Percentiles rank a stretch among this genome's conserved stretches.
Conservation (phyloP, 108 stramenopile species). For the Skeletonema marinoi region DNA sequence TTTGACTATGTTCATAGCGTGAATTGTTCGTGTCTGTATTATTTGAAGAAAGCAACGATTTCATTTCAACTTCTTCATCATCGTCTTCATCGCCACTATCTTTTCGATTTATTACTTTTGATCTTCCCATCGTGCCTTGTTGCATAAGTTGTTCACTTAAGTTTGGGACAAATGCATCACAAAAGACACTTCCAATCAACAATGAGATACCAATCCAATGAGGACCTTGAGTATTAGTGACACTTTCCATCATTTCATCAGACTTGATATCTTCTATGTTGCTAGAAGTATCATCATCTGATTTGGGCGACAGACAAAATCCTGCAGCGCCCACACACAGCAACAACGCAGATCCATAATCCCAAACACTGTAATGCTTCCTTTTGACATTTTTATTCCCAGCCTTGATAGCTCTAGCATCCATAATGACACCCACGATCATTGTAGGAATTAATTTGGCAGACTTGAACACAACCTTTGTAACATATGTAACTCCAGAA, state of each 20-base stretch:
- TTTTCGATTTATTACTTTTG: neutral
- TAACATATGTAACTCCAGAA: constrained; percentile 59
- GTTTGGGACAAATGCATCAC: constrained; percentile 76
- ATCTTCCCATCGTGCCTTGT: constrained; percentile 8
- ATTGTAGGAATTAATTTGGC: constrained; percentile 76
- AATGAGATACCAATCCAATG: constrained; percentile 53
- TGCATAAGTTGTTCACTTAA: constrained; percentile 64
- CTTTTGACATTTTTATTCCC: constrained; percentile 33
- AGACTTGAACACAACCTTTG: constrained; percentile 76
- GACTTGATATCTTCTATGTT: constrained; percentile 2
- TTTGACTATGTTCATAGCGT: constrained; percentile 8
- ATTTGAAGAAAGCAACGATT: constrained; percentile 13
- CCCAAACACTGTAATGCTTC: constrained; percentile 43
- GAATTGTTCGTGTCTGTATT: neutral
- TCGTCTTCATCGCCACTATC: constrained; percentile 19
- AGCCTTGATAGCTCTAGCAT: constrained; percentile 25
- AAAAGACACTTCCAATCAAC: constrained; percentile 58
- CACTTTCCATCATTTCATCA: constrained; percentile 11
- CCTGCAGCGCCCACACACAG: constrained; percentile 70
- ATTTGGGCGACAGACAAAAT: constrained; percentile 43
- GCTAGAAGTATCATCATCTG: constrained; percentile 4
- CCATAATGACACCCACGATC: constrained; percentile 58
- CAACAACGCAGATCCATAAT: constrained; percentile 59
- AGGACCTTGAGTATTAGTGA: neutral
- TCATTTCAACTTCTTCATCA: constrained; percentile 32